phyloP scores from a whole-genome alignment of 768 basidiomycete species.

The Pleurotus pulmonarius region DNA sequence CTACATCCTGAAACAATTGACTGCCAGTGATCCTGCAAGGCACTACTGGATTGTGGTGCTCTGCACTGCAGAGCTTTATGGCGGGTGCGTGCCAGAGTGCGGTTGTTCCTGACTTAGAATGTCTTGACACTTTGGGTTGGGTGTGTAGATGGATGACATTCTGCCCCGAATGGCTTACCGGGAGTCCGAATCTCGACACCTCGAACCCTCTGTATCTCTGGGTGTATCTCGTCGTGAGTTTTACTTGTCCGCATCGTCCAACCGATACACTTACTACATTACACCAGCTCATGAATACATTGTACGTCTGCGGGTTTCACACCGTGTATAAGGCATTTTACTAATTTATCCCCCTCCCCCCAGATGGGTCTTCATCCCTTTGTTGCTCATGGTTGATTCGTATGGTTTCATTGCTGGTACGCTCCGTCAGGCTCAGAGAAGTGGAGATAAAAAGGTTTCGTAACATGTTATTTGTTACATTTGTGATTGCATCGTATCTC shows the following conservation, averaged over 20 bases:
- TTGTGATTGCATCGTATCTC: too few species aligned
- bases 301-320: conserved; percentile 42
- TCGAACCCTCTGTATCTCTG: conserved; percentile 70
- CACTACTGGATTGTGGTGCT: conserved; percentile 81
- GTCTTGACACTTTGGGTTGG: too few species aligned
- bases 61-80: conserved; percentile 75
- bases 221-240: conserved; percentile 77
- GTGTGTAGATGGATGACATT: conserved; percentile 77
- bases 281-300: conserved; percentile 71
- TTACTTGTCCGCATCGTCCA: not conserved
- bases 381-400: conserved; percentile 76
- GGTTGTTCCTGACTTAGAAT: too few species aligned
- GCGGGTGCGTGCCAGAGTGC: conserved; percentile 45
- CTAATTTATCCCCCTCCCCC: conserved; percentile 9
- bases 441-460: not conserved
- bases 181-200: conserved; percentile 66
- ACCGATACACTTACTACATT: not conserved
- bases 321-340: not conserved
- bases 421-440: conserved; percentile 39
- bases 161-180: conserved; percentile 81
- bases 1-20: conserved; percentile 65
- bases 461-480: too few species aligned
- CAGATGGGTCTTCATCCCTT: conserved; percentile 79
- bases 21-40: conserved; percentile 59
- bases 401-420: conserved; percentile 65